Evolutionary conservation across 2,329 filamentous ascomycete genomes (phyloP), one percentile per base, ranked within the genome.

Genomic region (Trichoderma hamatum): DNA sequence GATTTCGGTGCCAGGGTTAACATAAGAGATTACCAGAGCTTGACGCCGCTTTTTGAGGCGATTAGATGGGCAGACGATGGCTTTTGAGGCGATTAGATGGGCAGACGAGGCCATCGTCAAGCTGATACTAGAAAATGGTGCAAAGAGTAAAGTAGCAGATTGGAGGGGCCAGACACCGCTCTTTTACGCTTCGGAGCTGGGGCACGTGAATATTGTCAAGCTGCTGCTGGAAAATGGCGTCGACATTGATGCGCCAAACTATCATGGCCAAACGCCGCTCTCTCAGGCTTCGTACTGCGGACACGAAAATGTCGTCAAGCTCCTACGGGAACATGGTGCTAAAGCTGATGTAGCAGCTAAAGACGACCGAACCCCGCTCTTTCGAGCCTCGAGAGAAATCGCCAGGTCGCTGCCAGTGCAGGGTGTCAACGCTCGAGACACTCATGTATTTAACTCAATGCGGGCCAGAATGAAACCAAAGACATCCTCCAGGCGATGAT

Each of bases 251-350:
- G 34, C 34, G n/a, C n/a, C n/a, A n/a, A n/a, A n/a, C n/a, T n/a
- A n/a, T n/a, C n/a, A n/a, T n/a, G n/a, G n/a, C 36, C 4, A 13
- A 3, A 24, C 62, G 6, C 36, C 36, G 19, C 46, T 60, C 2
- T n/a, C n/a, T n/a, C n/a, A n/a, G n/a, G n/a, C 5, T 30, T 30
- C 9, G 30, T 30, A 5, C 30, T 30, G 30, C 1, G 46, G 30
- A 0, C 3, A 55, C 30, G 13, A 39, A 10, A 28, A 28, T 14
- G 36, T 63, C 21, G 19, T 55, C 19, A 49, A 32, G 46, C 26
- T 68, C 13, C 34, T 68, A 30, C 55, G 52, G 19, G 39, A 68
- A 14, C 11, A 24, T 19, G 65, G 65, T 13, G 65, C 65, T 14
- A 16, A 59, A 16, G 26, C 51, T 34, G 16, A 67, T n/a, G 4